Percentiles rank a stretch among this genome's conserved stretches.
These are phyloP conservation scores for Raphanus sativus DNA, from an alignment of 345 rosid genomes.

Conservation along the genomic window DNA sequence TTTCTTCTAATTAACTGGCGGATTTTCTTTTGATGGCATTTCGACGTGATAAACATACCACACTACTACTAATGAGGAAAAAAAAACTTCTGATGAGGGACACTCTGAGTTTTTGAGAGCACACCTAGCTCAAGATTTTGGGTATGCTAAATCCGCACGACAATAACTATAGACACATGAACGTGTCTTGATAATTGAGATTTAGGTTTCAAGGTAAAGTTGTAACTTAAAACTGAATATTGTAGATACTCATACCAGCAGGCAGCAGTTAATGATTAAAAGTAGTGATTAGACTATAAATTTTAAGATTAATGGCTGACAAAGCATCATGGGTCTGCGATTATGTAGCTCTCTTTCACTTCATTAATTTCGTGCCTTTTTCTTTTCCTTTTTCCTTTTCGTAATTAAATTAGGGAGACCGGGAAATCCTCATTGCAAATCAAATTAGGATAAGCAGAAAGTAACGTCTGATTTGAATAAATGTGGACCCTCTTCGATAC, in stretches of 20 bases:
- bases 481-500: slow-evolving; percentile 34
- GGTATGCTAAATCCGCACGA: slow-evolving; percentile 1
- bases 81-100: background rate
- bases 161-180: slow-evolving; percentile 26
- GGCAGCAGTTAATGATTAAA: slow-evolving; percentile 18
- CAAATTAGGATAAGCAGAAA: slow-evolving; percentile 9
- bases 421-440: slow-evolving; percentile 23
- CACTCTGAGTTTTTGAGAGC: background rate
- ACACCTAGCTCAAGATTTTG: slow-evolving; percentile 5
- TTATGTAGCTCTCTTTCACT: slow-evolving; percentile 15
- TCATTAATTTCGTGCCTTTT: slow-evolving; percentile 7
- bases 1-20: background rate
- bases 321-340: slow-evolving; percentile 37
- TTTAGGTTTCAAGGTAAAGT: slow-evolving; percentile 32
- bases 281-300: background rate
- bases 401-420: slow-evolving; percentile 18
- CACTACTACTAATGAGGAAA: background rate
- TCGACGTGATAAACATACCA: background rate
- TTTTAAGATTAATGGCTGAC: slow-evolving; percentile 34
- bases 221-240: slow-evolving; percentile 23
- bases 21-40: background rate
- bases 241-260: slow-evolving; percentile 34
- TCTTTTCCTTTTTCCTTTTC: background rate
- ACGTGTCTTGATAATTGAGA: slow-evolving; percentile 32
- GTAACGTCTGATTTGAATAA: slow-evolving; percentile 13